phyloP scores from a whole-genome alignment of 1,139 yeast genomes.

The Scheffersomyces segobiensis region DNA sequence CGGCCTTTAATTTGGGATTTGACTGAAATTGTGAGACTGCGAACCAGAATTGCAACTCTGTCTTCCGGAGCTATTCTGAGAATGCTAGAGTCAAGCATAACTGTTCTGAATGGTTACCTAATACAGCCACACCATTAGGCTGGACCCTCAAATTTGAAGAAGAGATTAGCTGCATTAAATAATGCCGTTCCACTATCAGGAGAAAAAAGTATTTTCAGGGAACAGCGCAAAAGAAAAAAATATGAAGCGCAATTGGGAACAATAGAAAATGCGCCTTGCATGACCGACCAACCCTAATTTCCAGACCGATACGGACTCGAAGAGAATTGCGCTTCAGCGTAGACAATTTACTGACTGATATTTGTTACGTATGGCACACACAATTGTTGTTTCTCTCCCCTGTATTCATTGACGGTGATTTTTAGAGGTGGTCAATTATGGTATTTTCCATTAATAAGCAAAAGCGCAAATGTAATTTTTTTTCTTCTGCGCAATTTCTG shows the following conservation, averaged over 20 bases:
- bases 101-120: background rate
- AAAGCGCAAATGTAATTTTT: background rate
- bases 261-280: background rate
- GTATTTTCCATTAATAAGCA: background rate
- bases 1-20: slow-evolving; percentile 8
- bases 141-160: background rate
- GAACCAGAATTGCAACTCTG: slow-evolving; percentile 31
- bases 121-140: background rate
- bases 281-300: background rate
- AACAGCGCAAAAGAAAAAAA: background rate
- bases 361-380: background rate
- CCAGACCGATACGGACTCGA: background rate
- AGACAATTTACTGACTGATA: background rate
- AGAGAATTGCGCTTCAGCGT: background rate
- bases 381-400: background rate
- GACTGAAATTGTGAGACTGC: slow-evolving; percentile 33
- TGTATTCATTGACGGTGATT: background rate
- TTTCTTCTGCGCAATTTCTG: background rate
- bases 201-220: background rate
- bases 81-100: slow-evolving; percentile 1
- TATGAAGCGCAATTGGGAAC: background rate
- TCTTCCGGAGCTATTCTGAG: slow-evolving; percentile 14
- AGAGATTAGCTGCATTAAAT: background rate
- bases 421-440: background rate
- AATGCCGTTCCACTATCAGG: background rate